Evolutionary conservation across 352 stramenopile genomes (phyloP), one percentile per base, ranked within the genome.

Genomic region (Globisporangium lucens): DNA sequence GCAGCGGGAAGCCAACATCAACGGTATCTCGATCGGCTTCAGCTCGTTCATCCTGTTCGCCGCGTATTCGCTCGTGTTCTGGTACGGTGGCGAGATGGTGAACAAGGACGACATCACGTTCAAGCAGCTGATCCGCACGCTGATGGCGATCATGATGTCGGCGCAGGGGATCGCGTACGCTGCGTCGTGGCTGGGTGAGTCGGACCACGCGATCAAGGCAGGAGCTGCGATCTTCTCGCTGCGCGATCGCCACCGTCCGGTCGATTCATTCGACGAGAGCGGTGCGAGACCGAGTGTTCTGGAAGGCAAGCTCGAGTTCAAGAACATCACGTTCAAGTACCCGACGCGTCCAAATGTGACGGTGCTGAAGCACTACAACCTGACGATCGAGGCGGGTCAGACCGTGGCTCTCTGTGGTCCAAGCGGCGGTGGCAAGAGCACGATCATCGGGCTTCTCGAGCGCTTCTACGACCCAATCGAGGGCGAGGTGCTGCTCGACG

Each of bases 91-190:
- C 0, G 70, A 60, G 62, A 56, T 88, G 17, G 79, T 90, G 4
- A 59, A 73, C 20, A 47, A 63, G 36, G 70, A 67, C 10, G 60
- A 67, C 4, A 86, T 90, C 15, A 68, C 61, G 3, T 89, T 87
- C 59, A 46, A 74, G 47, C 56, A 86, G 53, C 52, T 85, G 20
- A 85, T 84, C 35, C 72, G 76, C 24, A 79, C 78, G 22, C 52
- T 86, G 22, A 83, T 84, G 78, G 72, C 70, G 17, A 81, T 86
- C 59, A 84, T 84, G 66, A 83, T 85, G 77, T 75, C 77, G 9
- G 63, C 77, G 0, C 71, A 79, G 63, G 72, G 73, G 0, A 60
- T 85, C 20, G 77, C 68, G 3, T 62, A 55, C 15, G 75, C 75
- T 0, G 72, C 71, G 6, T 53, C 60, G 5, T 79, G 61, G 4